A percentile compares a stretch with the other conserved stretches of the same genome.
Conservation (phyloP, 2,329 filamentous ascomycete genomes). For the Fusarium sp. region DNA sequence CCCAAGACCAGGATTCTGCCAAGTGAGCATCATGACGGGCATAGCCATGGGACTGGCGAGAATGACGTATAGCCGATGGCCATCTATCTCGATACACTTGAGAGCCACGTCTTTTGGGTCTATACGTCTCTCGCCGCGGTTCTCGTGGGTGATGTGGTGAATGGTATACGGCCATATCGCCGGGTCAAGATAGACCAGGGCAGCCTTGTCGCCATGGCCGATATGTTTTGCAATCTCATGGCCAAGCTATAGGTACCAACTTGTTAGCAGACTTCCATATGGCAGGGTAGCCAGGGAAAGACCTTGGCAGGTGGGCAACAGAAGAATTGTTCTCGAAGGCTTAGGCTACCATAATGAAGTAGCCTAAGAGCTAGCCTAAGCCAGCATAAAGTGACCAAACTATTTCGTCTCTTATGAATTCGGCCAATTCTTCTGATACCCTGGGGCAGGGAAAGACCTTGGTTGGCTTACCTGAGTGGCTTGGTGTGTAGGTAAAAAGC, state of each 20-base stretch:
- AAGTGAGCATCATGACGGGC: constrained; percentile 54
- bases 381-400: too few species aligned
- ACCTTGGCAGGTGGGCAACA: too few species aligned
- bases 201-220: constrained; percentile 43
- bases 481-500: constrained; percentile 56
- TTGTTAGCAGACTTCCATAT: not conserved
- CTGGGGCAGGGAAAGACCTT: fast-evolving
- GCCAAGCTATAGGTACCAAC: constrained; percentile 49
- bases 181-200: constrained; percentile 50
- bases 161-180: constrained; percentile 46
- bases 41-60: constrained; percentile 53
- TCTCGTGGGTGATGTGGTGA: constrained; percentile 49
- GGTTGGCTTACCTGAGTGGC: constrained; percentile 47
- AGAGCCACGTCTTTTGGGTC: constrained; percentile 50
- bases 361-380: too few species aligned
- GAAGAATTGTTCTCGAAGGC: too few species aligned
- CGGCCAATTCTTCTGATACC: too few species aligned
- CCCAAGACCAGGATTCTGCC: constrained; percentile 59
- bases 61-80: constrained; percentile 58
- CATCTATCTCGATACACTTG: constrained; percentile 55
- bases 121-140: constrained; percentile 52
- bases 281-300: too few species aligned
- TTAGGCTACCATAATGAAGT: too few species aligned
- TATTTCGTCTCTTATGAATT: too few species aligned
- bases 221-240: constrained; percentile 50